phyloP scores from a whole-genome alignment of 306 rosid species.

The Fragaria ananassa region DNA sequence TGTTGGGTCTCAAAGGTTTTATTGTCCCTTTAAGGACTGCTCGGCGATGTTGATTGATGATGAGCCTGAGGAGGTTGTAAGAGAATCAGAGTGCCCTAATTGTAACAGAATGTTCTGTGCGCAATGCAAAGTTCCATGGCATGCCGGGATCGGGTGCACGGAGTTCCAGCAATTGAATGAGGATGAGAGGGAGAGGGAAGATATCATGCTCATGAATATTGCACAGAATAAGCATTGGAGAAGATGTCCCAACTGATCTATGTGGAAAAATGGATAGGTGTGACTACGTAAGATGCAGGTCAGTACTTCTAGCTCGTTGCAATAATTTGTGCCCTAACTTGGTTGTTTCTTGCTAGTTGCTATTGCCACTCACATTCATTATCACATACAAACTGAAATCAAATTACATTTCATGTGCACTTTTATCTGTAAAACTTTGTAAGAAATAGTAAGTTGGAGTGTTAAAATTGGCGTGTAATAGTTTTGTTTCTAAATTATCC shows the following conservation, averaged over 20 bases:
- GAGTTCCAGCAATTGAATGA: conserved; percentile 33
- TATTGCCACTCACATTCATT: background rate
- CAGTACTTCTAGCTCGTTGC: background rate
- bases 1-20: conserved; percentile 20
- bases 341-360: background rate
- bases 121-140: conserved; percentile 59
- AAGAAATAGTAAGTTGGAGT: background rate
- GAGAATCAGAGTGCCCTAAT: conserved; percentile 46
- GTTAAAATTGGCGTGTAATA: background rate
- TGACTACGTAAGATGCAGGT: background rate
- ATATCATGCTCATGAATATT: conserved; percentile 31
- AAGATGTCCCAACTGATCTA: conserved; percentile 53
- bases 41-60: conserved; percentile 41
- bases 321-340: background rate
- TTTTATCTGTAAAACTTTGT: background rate
- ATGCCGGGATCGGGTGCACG: conserved; percentile 38
- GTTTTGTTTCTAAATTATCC: background rate
- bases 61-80: background rate
- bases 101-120: conserved; percentile 68
- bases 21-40: conserved; percentile 59
- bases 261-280: conserved; percentile 41
- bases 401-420: background rate
- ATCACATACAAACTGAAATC: background rate
- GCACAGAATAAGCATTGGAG: conserved; percentile 41
- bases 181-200: conserved; percentile 41